phyloP scores from a whole-genome alignment of 1,139 yeast genomes.

The Magnusiomyces paraingens region DNA sequence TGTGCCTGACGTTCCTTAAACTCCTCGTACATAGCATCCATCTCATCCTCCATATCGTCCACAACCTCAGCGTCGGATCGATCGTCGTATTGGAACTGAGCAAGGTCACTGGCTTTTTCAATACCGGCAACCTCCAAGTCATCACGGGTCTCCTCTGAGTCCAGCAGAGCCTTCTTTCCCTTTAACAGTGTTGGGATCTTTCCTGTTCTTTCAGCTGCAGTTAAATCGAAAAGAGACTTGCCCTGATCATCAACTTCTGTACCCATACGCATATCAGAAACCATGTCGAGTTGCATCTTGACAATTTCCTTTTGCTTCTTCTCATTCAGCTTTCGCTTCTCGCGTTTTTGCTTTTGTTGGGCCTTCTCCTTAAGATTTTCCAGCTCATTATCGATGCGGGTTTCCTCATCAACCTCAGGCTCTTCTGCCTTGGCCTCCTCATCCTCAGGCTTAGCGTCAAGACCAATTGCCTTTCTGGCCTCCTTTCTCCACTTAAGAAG shows the following conservation, averaged over 20 bases:
- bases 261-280: slow-evolving; percentile 89
- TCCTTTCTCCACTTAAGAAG: slow-evolving; percentile 83
- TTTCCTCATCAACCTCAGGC: slow-evolving; percentile 78
- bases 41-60: slow-evolving; percentile 72
- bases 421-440: slow-evolving; percentile 43
- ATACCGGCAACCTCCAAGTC: slow-evolving; percentile 41
- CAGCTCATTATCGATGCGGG: slow-evolving; percentile 79
- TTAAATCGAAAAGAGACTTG: slow-evolving; percentile 75
- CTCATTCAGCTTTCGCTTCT: slow-evolving; percentile 76
- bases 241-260: slow-evolving; percentile 87
- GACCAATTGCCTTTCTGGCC: slow-evolving; percentile 70
- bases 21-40: slow-evolving; percentile 72
- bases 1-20: slow-evolving; percentile 73
- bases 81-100: slow-evolving; percentile 26
- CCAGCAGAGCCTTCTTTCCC: slow-evolving; percentile 77
- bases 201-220: slow-evolving; percentile 80
- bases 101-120: slow-evolving; percentile 40
- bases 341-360: slow-evolving; percentile 63
- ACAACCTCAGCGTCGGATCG: slow-evolving; percentile 51
- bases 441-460: slow-evolving; percentile 39
- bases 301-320: slow-evolving; percentile 78
- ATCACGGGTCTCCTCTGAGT: slow-evolving; percentile 41
- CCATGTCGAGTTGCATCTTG: slow-evolving; percentile 95
- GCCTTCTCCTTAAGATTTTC: slow-evolving; percentile 67
- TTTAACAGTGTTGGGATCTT: slow-evolving; percentile 62